These are phyloP conservation scores for Incumbomyces delicatus DNA, from an alignment of 2,329 filamentous ascomycete species.

Conservation along the genomic window DNA sequence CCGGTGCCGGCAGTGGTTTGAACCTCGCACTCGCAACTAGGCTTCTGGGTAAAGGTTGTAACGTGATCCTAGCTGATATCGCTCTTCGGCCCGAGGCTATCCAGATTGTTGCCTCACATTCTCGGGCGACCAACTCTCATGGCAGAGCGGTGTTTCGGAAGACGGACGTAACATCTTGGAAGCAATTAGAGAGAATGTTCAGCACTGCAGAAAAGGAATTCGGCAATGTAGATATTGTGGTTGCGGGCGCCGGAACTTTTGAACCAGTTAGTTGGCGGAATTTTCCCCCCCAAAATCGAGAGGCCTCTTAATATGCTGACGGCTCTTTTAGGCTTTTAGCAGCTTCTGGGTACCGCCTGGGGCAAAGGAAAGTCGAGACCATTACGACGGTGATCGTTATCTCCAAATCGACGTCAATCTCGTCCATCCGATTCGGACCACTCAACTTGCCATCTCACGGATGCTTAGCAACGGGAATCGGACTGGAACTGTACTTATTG, in stretches of 20 bases:
- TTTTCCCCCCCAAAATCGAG: too few relatives aligned
- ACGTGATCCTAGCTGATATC: constrained; percentile 38
- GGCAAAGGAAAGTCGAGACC: constrained; percentile 32
- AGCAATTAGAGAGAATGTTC: constrained; percentile 40
- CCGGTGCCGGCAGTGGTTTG: constrained; percentile 45
- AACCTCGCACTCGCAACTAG: constrained; percentile 36
- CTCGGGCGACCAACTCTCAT: constrained; percentile 15
- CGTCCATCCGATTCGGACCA: constrained; percentile 43
- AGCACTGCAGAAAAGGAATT: constrained; percentile 39
- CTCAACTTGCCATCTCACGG: constrained; percentile 41
- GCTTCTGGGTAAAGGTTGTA: constrained; percentile 36
- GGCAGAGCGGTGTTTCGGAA: constrained; percentile 22
- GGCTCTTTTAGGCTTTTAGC: constrained; percentile 25
- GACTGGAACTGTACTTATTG: constrained; percentile 33
- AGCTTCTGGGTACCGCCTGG: constrained; percentile 44
- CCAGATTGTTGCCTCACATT: constrained; percentile 30
- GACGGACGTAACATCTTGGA: constrained; percentile 40
- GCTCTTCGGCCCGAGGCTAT: constrained; percentile 36
- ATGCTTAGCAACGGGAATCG: constrained; percentile 30
- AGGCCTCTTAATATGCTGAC: too few relatives aligned
- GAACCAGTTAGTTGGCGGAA: constrained; percentile 24
- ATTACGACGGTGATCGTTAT: constrained; percentile 32
- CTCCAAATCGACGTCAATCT: constrained; percentile 42
- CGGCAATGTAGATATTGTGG: constrained; percentile 37
- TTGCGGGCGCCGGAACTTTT: constrained; percentile 34